A percentile compares a stretch with the other conserved stretches of the same genome.
Evolutionary conservation across 129 eudicot genomes (phyloP).

Genomic region (Lactuca sativa): DNA sequence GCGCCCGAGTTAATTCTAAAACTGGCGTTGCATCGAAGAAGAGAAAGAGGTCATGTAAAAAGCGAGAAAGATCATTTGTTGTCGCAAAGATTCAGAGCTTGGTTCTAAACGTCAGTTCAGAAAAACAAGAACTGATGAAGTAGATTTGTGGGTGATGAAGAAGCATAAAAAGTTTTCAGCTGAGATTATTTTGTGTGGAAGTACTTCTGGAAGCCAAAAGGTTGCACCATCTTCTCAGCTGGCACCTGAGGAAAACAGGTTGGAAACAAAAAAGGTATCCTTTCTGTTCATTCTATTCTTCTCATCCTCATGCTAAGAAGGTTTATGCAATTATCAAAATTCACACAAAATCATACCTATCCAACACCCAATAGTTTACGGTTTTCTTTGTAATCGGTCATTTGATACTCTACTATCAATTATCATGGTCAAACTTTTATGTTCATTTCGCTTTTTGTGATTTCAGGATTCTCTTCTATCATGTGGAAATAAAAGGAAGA

Average conservation of each 20-base stretch:
- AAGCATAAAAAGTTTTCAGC: background rate
- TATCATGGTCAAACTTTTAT: constrained; percentile 1
- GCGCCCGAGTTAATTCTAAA: background rate
- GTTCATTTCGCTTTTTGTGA: background rate
- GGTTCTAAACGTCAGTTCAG: background rate
- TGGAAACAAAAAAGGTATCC: background rate
- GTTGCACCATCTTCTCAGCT: background rate
- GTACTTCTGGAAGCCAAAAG: background rate
- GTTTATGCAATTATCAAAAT: background rate
- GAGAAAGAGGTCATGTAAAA: background rate
- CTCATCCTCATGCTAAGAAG: background rate
- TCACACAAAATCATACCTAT: background rate
- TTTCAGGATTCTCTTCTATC: constrained; percentile 4
- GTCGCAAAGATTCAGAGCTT: background rate
- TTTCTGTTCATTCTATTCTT: background rate
- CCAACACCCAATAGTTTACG: background rate
- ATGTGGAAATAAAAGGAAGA: background rate
- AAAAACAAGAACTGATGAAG: background rate
- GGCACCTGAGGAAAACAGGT: background rate
- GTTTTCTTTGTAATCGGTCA: background rate
- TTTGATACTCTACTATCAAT: background rate
- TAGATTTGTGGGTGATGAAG: background rate
- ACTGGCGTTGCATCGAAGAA: background rate
- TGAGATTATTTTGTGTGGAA: background rate
- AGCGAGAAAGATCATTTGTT: background rate